phyloP scores from a whole-genome alignment of 2,329 filamentous ascomycete species.

The Alternaria brassicicola region DNA sequence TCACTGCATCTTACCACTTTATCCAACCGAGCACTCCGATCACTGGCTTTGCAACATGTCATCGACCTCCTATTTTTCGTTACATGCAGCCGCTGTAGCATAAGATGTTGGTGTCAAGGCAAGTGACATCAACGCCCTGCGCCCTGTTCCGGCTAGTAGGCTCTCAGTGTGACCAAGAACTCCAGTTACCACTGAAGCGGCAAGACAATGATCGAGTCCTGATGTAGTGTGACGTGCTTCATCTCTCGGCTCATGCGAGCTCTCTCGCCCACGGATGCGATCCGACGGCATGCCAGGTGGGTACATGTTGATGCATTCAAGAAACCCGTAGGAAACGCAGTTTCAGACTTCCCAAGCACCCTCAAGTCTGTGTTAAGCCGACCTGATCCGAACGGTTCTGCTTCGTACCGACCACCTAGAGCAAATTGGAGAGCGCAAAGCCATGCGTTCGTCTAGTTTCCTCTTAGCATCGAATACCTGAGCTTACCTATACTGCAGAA shows the following conservation, averaged over 20 bases:
- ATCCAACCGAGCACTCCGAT: neutral
- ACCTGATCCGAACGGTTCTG: neutral
- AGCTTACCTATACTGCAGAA: conserved; percentile 1
- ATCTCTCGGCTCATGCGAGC: neutral
- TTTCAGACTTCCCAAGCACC: neutral
- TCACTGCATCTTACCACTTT: conserved; percentile 5
- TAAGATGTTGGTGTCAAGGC: neutral
- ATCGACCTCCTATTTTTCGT: neutral
- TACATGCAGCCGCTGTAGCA: neutral
- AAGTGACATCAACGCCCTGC: neutral
- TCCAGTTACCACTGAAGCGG: neutral
- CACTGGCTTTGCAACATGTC: neutral
- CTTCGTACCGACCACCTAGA: neutral
- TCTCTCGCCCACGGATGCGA: neutral
- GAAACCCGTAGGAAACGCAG: neutral
- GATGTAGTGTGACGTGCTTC: neutral
- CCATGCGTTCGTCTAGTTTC: neutral
- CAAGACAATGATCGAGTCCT: neutral
- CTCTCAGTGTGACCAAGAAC: neutral
- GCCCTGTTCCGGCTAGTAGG: neutral
- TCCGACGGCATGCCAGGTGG: neutral
- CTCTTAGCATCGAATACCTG: neutral
- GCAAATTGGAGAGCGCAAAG: neutral
- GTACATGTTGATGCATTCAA: conserved; percentile 3
- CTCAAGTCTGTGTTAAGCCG: neutral